Evolutionary conservation across 1,284 basidiomycete species (phyloP), one percentile per base, ranked within the genome.

Genomic region (Moniliella sp.): DNA sequence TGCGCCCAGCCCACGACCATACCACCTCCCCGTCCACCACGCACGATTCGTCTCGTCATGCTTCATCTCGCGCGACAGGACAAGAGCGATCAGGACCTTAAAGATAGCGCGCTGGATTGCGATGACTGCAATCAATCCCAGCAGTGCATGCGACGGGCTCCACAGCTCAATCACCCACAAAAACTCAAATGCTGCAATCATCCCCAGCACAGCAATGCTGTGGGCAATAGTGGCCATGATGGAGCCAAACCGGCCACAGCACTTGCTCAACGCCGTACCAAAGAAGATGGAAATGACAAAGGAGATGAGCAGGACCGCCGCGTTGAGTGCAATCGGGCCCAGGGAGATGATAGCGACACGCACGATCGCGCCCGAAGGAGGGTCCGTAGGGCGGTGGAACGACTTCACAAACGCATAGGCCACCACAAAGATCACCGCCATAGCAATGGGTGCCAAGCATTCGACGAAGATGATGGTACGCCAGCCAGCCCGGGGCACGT

Each of bases 131-230:
- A 63, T 60, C 32, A 62, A 34, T 11, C 60, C 61, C 12, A 64
- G 45, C 13, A 64, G 13, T n/a, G 84, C 82, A 61, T 91, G 81
- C 2, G 80, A 75, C 14, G 76, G 72, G 45, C 88, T 71, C 86
- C 86, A 97, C 11, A 73, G 66, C 63, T 93, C 86, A 40, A 91
- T 68, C 70, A 79, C 82, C 84, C 86, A 93, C 72, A 86, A 42
- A 18, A 48, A 56, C 31, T 36, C n/a, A n/a, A n/a, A n/a, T n/a
- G 25, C 29, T 31, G 15, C 21, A 18, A 59, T 40, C 17, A 59
- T 43, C 37, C 56, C 56, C 15, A 49, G 31, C 30, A 59, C 52
- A 32, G 54, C 44, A 14, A 59, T 43, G 15, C 49, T 34, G 42
- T 59, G 56, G 4, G 56, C 56, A 28, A 50, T 51, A 18, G 50